Base-by-base conservation (phyloP, 2,329 filamentous ascomycete genomes). In the Cercospora nicotianae region DNA sequence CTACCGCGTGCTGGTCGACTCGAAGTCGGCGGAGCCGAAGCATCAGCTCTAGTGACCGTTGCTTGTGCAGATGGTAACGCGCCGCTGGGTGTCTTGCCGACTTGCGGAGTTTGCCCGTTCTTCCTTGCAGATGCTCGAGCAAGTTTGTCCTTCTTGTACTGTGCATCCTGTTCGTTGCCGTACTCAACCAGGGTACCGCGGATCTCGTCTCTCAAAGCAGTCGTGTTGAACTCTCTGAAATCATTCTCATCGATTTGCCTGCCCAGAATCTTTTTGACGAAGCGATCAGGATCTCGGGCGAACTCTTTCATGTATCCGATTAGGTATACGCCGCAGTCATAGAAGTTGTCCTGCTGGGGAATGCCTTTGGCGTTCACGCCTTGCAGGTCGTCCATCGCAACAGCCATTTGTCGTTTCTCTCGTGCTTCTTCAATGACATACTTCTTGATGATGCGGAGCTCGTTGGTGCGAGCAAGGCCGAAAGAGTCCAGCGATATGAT, bases 401-500 rank as follows among this genome's bases (percentile, higher is more conserved):
- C 80, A 5, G 81, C 77, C 69, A 85, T 79, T 13, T 79, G 78
- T n/a, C 82, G 83, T 75, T 88, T 95, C 82, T 80, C 84, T 72
- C 84, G 83, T 3, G 91, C 90, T 80, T 98, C 95, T 59, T 87
- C 86, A 6, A 85, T 76, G 5, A 98, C 82, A 78, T 97, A 98
- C 28, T 91, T 86, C 74, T 90, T 93, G 31, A 99, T 82, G 39
- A 86, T 85, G 58, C 79, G 85, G 69, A 90, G 87, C 5, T 92
- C 91, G 0, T 83, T 80, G 1, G 86, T 83, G 72, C 94, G 92
- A 0, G 82, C 57, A 4, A 79, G 74, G n/a, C 89, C 89, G 1
- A 98, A 84, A 0, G 95, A 98, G 78, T 99, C 95, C 28, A 98
- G 86, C 0, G 92, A 93, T 70, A 98, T 89, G 69, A 98, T 93